Percentiles rank a stretch among this genome's conserved stretches.
These are phyloP conservation scores for Grammothele lineata DNA, from an alignment of 768 basidiomycete genomes.

Conservation along the genomic window DNA sequence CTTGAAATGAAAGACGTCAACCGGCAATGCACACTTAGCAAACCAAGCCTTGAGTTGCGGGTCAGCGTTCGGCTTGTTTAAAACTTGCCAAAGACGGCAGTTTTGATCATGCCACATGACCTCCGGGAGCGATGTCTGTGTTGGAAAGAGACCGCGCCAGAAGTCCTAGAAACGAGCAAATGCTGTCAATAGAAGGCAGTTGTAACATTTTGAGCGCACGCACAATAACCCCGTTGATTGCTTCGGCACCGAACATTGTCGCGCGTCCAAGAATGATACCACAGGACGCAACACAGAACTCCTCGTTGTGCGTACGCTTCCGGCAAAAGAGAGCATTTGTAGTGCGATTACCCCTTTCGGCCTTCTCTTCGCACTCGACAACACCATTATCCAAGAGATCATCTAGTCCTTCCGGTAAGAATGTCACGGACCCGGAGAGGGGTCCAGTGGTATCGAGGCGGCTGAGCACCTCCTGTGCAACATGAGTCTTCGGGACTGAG, in stretches of 20 bases:
- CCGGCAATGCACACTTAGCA: constrained; percentile 9
- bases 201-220: neutral
- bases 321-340: constrained; percentile 19
- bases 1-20: constrained; percentile 23
- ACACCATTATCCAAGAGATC: neutral
- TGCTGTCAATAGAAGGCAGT: neutral
- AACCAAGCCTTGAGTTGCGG: constrained; percentile 7
- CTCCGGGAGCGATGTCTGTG: neutral
- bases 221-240: neutral
- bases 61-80: no score
- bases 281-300: constrained; percentile 25
- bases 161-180: neutral
- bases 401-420: no score
- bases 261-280: constrained; percentile 22
- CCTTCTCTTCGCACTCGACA: neutral
- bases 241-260: constrained; percentile 26
- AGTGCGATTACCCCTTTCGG: neutral
- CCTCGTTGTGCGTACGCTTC: constrained; percentile 25
- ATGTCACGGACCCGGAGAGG: no score
- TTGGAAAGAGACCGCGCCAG: neutral
- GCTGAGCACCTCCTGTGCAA: no score
- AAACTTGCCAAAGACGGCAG: neutral
- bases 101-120: neutral
- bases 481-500: no score
- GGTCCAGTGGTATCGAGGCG: no score